Conservation (phyloP, 1,284 basidiomycete genomes). For the Boletus calvinii region DNA sequence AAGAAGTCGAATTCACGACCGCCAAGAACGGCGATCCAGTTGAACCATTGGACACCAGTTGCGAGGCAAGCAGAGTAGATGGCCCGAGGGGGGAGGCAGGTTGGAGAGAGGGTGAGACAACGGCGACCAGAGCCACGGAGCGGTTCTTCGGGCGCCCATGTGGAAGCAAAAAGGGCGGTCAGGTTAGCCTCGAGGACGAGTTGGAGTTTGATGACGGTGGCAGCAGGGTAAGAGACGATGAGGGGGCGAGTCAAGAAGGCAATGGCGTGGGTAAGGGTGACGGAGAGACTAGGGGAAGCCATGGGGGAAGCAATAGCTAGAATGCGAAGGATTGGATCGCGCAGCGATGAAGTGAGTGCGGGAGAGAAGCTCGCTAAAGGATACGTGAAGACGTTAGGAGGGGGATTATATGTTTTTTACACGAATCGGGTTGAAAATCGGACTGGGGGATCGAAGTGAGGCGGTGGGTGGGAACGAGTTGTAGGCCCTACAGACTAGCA, state of each 20-base stretch:
- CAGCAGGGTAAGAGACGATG: constrained; percentile 50
- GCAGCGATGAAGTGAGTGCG: constrained; percentile 55
- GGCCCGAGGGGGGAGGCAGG: constrained; percentile 62
- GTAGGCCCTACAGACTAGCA: constrained; percentile 28
- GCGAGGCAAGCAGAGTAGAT: constrained; percentile 68
- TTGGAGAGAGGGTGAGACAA: constrained; percentile 70
- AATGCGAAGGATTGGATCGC: constrained; percentile 48
- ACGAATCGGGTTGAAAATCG: constrained; percentile 27
- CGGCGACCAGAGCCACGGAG: constrained; percentile 67
- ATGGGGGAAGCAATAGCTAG: constrained; percentile 29
- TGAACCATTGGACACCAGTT: constrained; percentile 69
- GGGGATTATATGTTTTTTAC: constrained; percentile 5
- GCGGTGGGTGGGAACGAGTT: constrained; percentile 10
- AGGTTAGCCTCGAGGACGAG: constrained; percentile 69
- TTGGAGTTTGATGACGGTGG: constrained; percentile 64
- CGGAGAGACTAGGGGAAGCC: constrained; percentile 54
- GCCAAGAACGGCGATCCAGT: constrained; percentile 70
- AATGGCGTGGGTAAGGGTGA: constrained; percentile 69
- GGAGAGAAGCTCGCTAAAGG: constrained; percentile 30
- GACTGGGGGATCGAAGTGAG: constrained; percentile 25
- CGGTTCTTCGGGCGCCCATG: constrained; percentile 64
- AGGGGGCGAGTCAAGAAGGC: constrained; percentile 68
- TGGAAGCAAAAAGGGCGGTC: constrained; percentile 59
- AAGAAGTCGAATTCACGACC: constrained; percentile 72
- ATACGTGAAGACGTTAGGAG: constrained; percentile 28